Evolutionary conservation across 768 basidiomycete species (phyloP).

Genomic region (Trametes coccinea): DNA sequence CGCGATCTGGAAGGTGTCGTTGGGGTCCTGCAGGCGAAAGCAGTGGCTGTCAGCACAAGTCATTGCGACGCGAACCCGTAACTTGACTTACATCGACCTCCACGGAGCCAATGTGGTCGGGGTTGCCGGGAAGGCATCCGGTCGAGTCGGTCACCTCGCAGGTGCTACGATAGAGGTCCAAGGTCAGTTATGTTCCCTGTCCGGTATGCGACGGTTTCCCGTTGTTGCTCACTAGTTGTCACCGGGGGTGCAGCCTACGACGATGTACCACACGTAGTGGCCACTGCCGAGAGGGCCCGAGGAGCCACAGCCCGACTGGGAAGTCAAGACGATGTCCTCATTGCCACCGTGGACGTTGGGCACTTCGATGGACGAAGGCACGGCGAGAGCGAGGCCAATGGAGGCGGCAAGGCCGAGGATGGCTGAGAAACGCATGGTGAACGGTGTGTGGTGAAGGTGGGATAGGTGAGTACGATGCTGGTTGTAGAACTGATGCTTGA

Average conservation of each 20-base stretch:
- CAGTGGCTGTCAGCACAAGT: too few relatives aligned
- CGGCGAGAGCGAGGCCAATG: neutral
- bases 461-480: neutral
- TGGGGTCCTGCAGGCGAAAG: neutral
- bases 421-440: neutral
- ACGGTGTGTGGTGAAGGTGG: neutral
- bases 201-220: neutral
- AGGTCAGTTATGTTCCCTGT: neutral
- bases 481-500: neutral
- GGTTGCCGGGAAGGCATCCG: slow-evolving; percentile 8
- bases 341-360: too few relatives aligned
- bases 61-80: too few relatives aligned
- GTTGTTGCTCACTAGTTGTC: neutral
- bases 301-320: slow-evolving; percentile 7
- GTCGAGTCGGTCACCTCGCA: slow-evolving; percentile 9
- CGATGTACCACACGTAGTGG: slow-evolving; percentile 6
- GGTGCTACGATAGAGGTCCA: neutral
- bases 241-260: neutral
- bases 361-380: too few relatives aligned
- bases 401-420: neutral
- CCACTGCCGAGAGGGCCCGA: slow-evolving; percentile 1
- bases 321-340: neutral
- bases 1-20: slow-evolving; percentile 11
- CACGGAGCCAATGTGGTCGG: slow-evolving; percentile 5
- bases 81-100: slow-evolving; percentile 5